Evolutionary conservation across 78 protist genomes (phyloP), one percentile per base, ranked within the genome.

Genomic region (Polysphondylium violaceum): DNA sequence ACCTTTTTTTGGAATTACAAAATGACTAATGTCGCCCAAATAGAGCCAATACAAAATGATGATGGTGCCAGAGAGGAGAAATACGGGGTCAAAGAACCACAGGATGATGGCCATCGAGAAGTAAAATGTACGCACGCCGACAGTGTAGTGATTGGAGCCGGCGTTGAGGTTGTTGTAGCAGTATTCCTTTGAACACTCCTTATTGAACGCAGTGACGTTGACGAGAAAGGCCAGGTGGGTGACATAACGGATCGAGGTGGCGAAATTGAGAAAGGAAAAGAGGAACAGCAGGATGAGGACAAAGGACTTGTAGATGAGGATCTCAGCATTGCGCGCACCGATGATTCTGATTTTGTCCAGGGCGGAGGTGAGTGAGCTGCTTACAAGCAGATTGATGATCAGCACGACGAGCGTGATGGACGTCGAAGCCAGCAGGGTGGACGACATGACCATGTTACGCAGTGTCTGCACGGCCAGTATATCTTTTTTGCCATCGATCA

Each of bases 61-160:
- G 6, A 81, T 2, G 2, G 89, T 68, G 40, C 69, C 60, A 2
- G 56, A 35, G 23, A 81, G n/a, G n/a, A 81, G 35, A 56, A 81
- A 81, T 0, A 81, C 4, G 19, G 89, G 89, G 68, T 81, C 89
- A 17, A 81, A 81, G 21, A 81, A 81, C 89, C 89, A 81, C 23
- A 81, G 36, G 4, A 81, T 81, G 29, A 81, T 53, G 0, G 51
- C 23, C 55, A 81, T 23, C 16, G 89, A 81, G 58, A 65, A 81
- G 29, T 81, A 81, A 55, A 81, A 81, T 41, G 89, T 23, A 29
- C 89, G 47, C 11, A 81, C 73, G 40, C 89, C 89, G 5, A 61
- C 38, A 19, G 89, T 81, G 40, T 81, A 50, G 68, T 81, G 89
- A 81, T 81, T 65, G 14, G 74, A 38, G 7, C 64, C 89, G 55